Evolutionary conservation across 1,284 basidiomycete genomes (phyloP).

Genomic region (Cystobasidium slooffiae): DNA sequence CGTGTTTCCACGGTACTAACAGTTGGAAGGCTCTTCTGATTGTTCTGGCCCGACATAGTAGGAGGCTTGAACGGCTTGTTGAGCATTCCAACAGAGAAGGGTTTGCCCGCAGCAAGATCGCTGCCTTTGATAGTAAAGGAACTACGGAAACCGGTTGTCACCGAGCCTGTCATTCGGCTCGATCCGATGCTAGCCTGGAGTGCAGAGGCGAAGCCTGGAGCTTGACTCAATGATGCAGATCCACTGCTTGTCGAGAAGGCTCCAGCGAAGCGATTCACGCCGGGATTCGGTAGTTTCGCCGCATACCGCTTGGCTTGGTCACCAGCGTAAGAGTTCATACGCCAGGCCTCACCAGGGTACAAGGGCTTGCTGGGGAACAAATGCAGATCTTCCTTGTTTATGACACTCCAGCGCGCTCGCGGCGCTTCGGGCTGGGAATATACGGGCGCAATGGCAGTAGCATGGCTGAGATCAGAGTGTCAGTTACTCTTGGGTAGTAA

Average conservation of each 20-base stretch:
- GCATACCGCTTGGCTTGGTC: slow-evolving; percentile 37
- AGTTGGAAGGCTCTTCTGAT: neutral
- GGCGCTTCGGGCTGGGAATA: slow-evolving; percentile 10
- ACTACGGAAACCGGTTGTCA: neutral
- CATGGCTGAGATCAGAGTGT: neutral
- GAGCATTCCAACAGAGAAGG: slow-evolving; percentile 4
- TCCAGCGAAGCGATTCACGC: slow-evolving; percentile 31
- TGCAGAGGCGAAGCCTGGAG: slow-evolving; percentile 36
- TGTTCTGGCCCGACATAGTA: neutral
- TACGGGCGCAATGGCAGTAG: neutral
- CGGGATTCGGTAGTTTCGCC: slow-evolving; percentile 25
- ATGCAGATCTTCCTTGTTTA: neutral
- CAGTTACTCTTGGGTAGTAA: neutral
- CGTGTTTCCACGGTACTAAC: slow-evolving; percentile 40
- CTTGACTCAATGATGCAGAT: slow-evolving; percentile 16
- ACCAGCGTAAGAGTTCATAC: slow-evolving; percentile 39
- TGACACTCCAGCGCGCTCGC: neutral
- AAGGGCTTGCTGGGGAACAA: slow-evolving; percentile 24
- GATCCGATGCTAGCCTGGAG: slow-evolving; percentile 1
- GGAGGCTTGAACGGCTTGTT: slow-evolving; percentile 38
- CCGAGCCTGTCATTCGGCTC: neutral
- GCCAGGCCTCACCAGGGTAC: slow-evolving; percentile 34
- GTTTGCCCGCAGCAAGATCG: neutral
- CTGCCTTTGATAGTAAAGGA: neutral
- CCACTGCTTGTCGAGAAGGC: slow-evolving; percentile 23